Evolutionary conservation across 2,329 filamentous ascomycete genomes (phyloP).

Genomic region (Claviceps spartinae): DNA sequence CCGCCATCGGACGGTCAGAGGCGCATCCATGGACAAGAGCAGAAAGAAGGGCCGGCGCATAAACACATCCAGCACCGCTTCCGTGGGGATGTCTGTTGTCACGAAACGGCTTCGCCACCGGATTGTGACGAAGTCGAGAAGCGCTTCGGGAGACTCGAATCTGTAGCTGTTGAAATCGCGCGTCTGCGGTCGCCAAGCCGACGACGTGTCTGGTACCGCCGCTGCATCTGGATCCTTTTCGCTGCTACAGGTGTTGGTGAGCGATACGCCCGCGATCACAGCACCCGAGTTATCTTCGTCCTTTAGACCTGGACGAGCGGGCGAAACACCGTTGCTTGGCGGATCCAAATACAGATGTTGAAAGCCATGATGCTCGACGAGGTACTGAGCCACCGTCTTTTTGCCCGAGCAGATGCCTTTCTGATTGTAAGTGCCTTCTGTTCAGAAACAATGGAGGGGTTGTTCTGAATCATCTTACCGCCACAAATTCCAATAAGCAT

Average conservation of each 20-base stretch:
- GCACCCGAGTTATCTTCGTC: conserved; percentile 13
- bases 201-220: conserved; percentile 13
- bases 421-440: no score
- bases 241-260: conserved; percentile 7
- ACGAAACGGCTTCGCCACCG: conserved; percentile 78
- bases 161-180: conserved; percentile 13
- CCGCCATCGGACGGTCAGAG: conserved; percentile 69
- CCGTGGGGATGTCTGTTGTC: conserved; percentile 67
- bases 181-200: conserved; percentile 12
- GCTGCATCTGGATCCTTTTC: conserved; percentile 12
- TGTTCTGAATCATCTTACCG: conserved; percentile 30
- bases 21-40: conserved; percentile 81
- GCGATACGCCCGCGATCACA: conserved; percentile 15
- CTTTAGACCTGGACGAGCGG: conserved; percentile 5
- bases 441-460: background rate
- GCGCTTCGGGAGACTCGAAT: conserved; percentile 50
- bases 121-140: conserved; percentile 77
- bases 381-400: conserved; percentile 74
- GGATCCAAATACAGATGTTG: conserved; percentile 48
- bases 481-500: conserved; percentile 73
- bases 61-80: conserved; percentile 60
- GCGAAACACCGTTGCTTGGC: background rate
- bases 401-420: conserved; percentile 88
- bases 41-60: conserved; percentile 81
- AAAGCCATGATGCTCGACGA: conserved; percentile 75